Evolutionary conservation across 192 early-diverging fungal species (phyloP).

Genomic region (Diversispora eburnea): DNA sequence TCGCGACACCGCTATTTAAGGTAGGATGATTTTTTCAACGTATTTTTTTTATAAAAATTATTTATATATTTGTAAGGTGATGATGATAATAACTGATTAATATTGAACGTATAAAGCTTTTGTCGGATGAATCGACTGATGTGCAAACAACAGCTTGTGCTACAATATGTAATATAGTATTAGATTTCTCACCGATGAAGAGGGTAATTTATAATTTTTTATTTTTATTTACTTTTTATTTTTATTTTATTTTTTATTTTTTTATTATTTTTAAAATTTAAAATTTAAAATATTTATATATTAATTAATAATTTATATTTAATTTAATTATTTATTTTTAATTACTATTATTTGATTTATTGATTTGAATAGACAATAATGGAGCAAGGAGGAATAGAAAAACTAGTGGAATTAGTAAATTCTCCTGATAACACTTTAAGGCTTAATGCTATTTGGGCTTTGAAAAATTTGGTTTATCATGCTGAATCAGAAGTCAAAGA

Average conservation of each 20-base stretch:
- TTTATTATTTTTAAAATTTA: not conserved
- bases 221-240: not conserved
- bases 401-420: slow-evolving; percentile 59
- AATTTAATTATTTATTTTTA: not conserved
- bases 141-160: slow-evolving; percentile 71
- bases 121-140: slow-evolving; percentile 56
- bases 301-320: not conserved
- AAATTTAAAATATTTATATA: too few relatives aligned
- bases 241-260: not conserved
- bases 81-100: too few relatives aligned
- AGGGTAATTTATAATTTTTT: slow-evolving; percentile 31
- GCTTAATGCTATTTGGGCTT: slow-evolving; percentile 75
- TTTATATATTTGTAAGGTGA: not conserved
- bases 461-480: slow-evolving; percentile 75
- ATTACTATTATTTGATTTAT: not conserved
- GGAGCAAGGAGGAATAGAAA: slow-evolving; percentile 67
- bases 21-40: slow-evolving; percentile 30
- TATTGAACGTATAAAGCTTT: slow-evolving; percentile 35
- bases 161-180: slow-evolving; percentile 78
- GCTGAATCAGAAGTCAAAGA: slow-evolving; percentile 66
- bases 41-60: not conserved
- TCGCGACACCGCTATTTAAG: slow-evolving; percentile 65
- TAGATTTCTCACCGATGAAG: slow-evolving; percentile 82
- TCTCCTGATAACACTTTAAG: slow-evolving; percentile 48
- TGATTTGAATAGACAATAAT: slow-evolving; percentile 49